A percentile compares a stretch with the other conserved stretches of the same genome.
Evolutionary conservation across 805 yeast species (phyloP).

Genomic region (Saccharomycopsis javanensis): DNA sequence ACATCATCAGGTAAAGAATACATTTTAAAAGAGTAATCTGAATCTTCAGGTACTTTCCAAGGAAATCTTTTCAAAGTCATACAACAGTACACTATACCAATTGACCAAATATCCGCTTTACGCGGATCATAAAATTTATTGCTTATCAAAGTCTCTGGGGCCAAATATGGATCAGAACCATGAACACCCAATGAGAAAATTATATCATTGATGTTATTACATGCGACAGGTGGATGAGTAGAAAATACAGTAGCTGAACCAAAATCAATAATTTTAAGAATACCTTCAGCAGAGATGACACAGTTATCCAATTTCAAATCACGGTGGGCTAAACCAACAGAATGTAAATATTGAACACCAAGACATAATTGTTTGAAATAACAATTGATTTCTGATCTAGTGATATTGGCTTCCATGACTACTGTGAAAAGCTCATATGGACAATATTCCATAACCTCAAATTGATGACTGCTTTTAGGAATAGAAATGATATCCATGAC

Average conservation of each 20-base stretch:
- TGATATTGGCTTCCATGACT: constrained; percentile 79
- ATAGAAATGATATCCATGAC: constrained; percentile 60
- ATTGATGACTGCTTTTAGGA: constrained; percentile 59
- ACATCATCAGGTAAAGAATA: constrained; percentile 60
- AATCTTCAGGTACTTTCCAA: constrained; percentile 69
- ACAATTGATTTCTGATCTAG: constrained; percentile 73
- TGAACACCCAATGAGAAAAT: constrained; percentile 67
- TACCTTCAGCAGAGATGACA: constrained; percentile 65
- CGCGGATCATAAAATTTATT: constrained; percentile 57
- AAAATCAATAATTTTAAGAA: constrained; percentile 70
- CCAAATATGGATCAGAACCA: constrained; percentile 80
- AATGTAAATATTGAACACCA: constrained; percentile 67
- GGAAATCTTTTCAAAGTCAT: constrained; percentile 81
- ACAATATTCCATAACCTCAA: constrained; percentile 79
- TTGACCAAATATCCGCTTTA: constrained; percentile 75
- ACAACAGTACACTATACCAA: constrained; percentile 78
- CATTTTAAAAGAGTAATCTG: constrained; percentile 62
- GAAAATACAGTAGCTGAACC: constrained; percentile 73
- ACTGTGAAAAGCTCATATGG: constrained; percentile 80
- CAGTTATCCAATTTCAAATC: constrained; percentile 79
- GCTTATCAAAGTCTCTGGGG: constrained; percentile 62
- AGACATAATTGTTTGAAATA: constrained; percentile 64
- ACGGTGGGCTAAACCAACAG: constrained; percentile 73
- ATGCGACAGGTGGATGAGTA: constrained; percentile 44
- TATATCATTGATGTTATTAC: constrained; percentile 37